Conservation (phyloP, 768 basidiomycete species). For the Paxillus involutus region DNA sequence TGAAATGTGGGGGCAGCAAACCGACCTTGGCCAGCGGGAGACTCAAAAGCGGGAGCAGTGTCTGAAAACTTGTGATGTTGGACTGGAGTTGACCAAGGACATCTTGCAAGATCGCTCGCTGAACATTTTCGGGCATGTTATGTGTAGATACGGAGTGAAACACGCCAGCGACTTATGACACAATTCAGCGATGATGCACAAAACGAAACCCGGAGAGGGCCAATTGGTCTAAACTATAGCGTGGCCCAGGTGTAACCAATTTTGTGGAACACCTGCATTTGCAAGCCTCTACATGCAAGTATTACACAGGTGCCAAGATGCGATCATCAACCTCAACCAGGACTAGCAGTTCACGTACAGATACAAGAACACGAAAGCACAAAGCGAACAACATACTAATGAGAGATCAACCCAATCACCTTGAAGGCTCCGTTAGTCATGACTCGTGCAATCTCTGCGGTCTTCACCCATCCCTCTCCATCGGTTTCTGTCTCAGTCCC, state of each 20-base stretch:
- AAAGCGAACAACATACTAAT: constrained; percentile 1
- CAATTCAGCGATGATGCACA: too few relatives aligned
- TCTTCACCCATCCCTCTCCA: constrained; percentile 43
- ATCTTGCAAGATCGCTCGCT: constrained; percentile 25
- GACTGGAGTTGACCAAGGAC: constrained; percentile 44
- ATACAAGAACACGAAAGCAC: background rate
- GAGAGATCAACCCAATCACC: constrained; percentile 18
- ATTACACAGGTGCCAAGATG: background rate
- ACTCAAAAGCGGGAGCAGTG: constrained; percentile 55
- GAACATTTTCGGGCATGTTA: background rate
- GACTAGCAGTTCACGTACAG: background rate
- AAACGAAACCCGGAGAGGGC: too few relatives aligned
- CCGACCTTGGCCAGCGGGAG: constrained; percentile 56
- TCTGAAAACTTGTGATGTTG: constrained; percentile 47
- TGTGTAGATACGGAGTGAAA: too few relatives aligned
- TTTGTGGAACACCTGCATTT: too few relatives aligned
- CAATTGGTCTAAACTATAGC: too few relatives aligned
- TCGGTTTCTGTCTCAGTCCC: constrained; percentile 39
- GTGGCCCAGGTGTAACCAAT: too few relatives aligned
- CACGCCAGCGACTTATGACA: too few relatives aligned
- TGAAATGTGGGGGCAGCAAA: constrained; percentile 61
- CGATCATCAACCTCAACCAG: background rate
- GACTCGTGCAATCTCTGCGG: constrained; percentile 45
- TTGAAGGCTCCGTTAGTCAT: constrained; percentile 70
- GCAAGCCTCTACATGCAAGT: too few relatives aligned